These are phyloP conservation scores for Didymella pomorum DNA, from an alignment of 2,329 filamentous ascomycete genomes.

Conservation along the genomic window DNA sequence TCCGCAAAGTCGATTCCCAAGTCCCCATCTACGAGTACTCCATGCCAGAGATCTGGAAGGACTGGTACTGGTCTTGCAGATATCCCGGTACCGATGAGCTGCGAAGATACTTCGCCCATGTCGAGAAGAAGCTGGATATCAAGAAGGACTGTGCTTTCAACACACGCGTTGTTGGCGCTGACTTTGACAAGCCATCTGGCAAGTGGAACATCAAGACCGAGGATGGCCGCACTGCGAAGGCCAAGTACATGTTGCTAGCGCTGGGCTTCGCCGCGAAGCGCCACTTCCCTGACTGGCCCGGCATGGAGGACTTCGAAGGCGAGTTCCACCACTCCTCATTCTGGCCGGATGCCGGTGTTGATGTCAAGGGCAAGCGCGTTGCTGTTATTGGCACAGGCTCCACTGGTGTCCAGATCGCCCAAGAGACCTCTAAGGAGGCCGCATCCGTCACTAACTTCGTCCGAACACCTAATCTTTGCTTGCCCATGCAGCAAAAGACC, in stretches of 20 bases:
- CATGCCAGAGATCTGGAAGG: constrained; percentile 58
- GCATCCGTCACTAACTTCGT: constrained; percentile 67
- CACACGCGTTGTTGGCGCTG: constrained; percentile 61
- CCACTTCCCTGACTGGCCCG: constrained; percentile 68
- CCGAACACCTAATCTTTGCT: constrained; percentile 70
- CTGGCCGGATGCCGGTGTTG: constrained; percentile 67
- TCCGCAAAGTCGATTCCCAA: constrained; percentile 52
- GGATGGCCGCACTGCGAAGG: constrained; percentile 60
- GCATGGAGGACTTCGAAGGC: constrained; percentile 68
- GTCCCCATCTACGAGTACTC: constrained; percentile 59
- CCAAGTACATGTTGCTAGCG: constrained; percentile 62
- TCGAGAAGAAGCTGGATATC: constrained; percentile 63
- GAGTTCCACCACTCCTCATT: constrained; percentile 66
- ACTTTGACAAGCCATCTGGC: constrained; percentile 58
- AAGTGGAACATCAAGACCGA: constrained; percentile 62
- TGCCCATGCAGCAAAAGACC: constrained; percentile 65
- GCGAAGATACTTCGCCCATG: constrained; percentile 66
- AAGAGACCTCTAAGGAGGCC: constrained; percentile 65
- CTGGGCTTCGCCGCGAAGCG: constrained; percentile 67
- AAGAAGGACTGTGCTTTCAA: constrained; percentile 67
- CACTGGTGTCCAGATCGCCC: constrained; percentile 69
- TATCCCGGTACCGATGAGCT: constrained; percentile 64
- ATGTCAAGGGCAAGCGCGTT: constrained; percentile 65
- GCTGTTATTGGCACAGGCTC: constrained; percentile 72
- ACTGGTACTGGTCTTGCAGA: constrained; percentile 65